Conservation (phyloP, 2,329 filamentous ascomycete genomes). For the Lasiodiplodia hormozganensis region DNA sequence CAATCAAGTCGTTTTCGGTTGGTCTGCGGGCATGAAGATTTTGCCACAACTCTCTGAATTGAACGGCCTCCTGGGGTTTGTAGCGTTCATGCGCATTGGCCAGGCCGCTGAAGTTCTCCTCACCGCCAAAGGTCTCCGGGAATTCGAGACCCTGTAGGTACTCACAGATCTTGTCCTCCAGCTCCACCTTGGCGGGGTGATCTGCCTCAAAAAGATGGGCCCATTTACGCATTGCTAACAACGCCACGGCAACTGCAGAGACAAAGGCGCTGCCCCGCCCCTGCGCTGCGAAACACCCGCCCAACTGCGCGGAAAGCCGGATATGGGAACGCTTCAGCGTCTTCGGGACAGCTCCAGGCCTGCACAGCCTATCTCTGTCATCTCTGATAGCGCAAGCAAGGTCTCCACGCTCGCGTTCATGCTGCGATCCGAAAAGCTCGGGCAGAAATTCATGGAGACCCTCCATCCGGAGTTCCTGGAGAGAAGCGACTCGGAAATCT, state of each 20-base stretch:
- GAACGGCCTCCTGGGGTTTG: neutral
- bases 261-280: neutral
- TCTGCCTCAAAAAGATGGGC: neutral
- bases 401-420: neutral
- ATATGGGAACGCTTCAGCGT: neutral
- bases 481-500: neutral
- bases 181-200: no score
- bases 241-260: slow-evolving; percentile 5
- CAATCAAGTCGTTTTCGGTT: neutral
- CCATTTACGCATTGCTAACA: slow-evolving; percentile 16
- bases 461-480: neutral
- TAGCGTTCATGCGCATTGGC: neutral
- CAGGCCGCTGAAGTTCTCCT: slow-evolving; percentile 4
- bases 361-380: neutral
- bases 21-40: neutral
- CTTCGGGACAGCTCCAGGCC: neutral
- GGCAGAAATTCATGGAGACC: neutral
- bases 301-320: neutral
- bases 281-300: neutral
- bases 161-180: neutral
- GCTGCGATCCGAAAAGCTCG: neutral
- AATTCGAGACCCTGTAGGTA: neutral
- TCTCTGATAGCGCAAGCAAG: neutral
- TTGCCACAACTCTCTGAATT: neutral
- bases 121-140: neutral